phyloP scores from a whole-genome alignment of 2,329 filamentous ascomycete genomes.

The Hypoxylon sp. region DNA sequence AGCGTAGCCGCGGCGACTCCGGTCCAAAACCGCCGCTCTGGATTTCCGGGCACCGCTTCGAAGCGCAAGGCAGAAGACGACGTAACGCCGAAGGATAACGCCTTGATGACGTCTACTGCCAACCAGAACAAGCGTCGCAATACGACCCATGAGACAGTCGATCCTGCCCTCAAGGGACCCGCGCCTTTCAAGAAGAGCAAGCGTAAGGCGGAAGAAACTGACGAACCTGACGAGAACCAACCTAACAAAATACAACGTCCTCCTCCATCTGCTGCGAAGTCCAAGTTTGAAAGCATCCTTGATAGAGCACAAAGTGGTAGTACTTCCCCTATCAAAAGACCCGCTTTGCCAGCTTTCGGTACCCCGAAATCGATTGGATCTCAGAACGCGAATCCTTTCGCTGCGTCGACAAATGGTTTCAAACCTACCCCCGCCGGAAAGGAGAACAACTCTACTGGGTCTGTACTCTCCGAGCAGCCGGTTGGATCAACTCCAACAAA shows the following conservation, averaged over 20 bases:
- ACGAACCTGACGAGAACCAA: slow-evolving; percentile 57
- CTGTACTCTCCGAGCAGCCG: slow-evolving; percentile 41
- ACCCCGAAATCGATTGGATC: slow-evolving; percentile 34
- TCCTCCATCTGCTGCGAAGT: slow-evolving; percentile 62
- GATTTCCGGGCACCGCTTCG: slow-evolving; percentile 46
- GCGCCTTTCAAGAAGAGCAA: slow-evolving; percentile 58
- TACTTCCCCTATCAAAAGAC: slow-evolving; percentile 40
- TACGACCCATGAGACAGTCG: slow-evolving; percentile 50
- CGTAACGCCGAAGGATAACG: slow-evolving; percentile 49
- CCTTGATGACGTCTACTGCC: slow-evolving; percentile 48
- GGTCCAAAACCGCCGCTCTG: slow-evolving; percentile 44
- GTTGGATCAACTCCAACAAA: slow-evolving; percentile 39
- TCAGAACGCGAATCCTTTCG: slow-evolving; percentile 40
- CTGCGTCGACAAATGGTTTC: slow-evolving; percentile 50
- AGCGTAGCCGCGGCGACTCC: slow-evolving; percentile 44
- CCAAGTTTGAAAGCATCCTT: slow-evolving; percentile 65
- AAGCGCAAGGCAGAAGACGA: slow-evolving; percentile 69
- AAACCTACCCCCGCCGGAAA: slow-evolving; percentile 52
- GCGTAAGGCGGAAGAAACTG: slow-evolving; percentile 58
- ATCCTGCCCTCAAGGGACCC: slow-evolving; percentile 47
- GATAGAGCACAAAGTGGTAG: slow-evolving; percentile 55
- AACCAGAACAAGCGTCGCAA: slow-evolving; percentile 61
- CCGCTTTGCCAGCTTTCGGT: slow-evolving; percentile 27
- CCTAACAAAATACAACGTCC: slow-evolving; percentile 61
- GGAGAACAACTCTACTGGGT: slow-evolving; percentile 29